Base-by-base conservation (phyloP, 192 early-diverging fungal species). In the Dimargaris xerosporica region DNA sequence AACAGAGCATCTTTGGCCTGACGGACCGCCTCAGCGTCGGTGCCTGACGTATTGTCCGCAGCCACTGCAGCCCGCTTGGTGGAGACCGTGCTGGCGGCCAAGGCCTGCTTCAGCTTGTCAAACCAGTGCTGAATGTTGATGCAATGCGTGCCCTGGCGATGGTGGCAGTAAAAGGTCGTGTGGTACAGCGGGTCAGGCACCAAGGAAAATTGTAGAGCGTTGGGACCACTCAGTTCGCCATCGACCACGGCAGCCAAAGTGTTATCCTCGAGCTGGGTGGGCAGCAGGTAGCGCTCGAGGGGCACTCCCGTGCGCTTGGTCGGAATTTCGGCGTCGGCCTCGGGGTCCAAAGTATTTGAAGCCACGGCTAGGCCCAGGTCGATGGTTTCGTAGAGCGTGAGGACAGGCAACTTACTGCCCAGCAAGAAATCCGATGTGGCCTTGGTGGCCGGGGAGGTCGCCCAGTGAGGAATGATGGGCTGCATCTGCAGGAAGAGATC, bases 61-160 rank as follows among this genome's bases (percentile, higher is more conserved):
- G 23, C 53, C 44, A 72, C 52, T 28, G 34, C 34, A 39, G 7
- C 34, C 34, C 34, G 34, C 34, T 39, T 39, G 34, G 34, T 39
- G 34, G 34, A 39, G 2, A 7, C 34, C 34, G 34, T 2, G 7
- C 3, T 39, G 34, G 34, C 7, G 34, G 34, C 34, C 34, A 67
- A 61, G 0, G 70, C 64, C 0, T 69, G 61, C 11, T 67, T 65
- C 47, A 83, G 48, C 13, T 64, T 30, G 6, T 69, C 68, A 23
- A 78, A 44, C 84, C 87, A 87, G 54, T 69, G 68, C 17, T 74
- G 69, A 34, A 85, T 71, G 25, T 76, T 75, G 7, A 89, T 68
- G 15, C 77, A 75, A 66, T 90, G 85, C 2, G 80, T 83, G 47
- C 88, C 90, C 47, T 72, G 72, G 25, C 75, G 66, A 61, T 92